Evolutionary conservation across 176 grass and related monocot genomes (phyloP), one percentile per base, ranked within the genome.

Genomic region (Poa pratensis): DNA sequence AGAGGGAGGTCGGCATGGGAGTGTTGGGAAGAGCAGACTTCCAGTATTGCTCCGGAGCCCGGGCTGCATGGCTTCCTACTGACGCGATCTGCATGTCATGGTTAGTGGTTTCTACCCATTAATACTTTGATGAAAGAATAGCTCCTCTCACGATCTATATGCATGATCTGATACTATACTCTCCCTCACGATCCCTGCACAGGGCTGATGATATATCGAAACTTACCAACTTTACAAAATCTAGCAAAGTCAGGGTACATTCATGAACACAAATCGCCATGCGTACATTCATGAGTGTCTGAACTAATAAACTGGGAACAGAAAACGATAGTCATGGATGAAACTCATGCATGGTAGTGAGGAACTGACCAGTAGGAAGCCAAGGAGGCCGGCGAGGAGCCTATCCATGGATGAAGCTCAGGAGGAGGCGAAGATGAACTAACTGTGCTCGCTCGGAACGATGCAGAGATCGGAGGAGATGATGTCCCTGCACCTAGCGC

Each of bases 1-100:
- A 83, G 79, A 95, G 82, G 59, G 93, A 84, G 43, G 70, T 81
- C 5, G 88, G 93, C 87, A 95, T 95, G 76, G 88, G 85, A 26
- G 88, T 88, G 79, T 81, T 62, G 15, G 88, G 90, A 52, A 95
- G 83, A 75, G 82, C 83, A 39, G 90, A 84, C 35, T 84, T 77
- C 93, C 93, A 93, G 77, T 95, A 93, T 14, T 79, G 73, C 58
- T 83, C 85, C 14, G 92, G 87, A 73, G 92, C 35, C 9, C 80
- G 34, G 37, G 78, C 87, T 76, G 90, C 92, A 90, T 92, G 87
- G 75, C 85, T 83, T 74, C 81, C 84, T 30, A 77, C 87, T 10
- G 84, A 88, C 26, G 90, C 80, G 15, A 84, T 27, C 90, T 92
- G 84, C 68, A 69, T 30, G 34, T 13, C 53, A 48, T 10, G 46